Conservation (phyloP, 257 asterid species). For the Primulina huaijiensis region DNA sequence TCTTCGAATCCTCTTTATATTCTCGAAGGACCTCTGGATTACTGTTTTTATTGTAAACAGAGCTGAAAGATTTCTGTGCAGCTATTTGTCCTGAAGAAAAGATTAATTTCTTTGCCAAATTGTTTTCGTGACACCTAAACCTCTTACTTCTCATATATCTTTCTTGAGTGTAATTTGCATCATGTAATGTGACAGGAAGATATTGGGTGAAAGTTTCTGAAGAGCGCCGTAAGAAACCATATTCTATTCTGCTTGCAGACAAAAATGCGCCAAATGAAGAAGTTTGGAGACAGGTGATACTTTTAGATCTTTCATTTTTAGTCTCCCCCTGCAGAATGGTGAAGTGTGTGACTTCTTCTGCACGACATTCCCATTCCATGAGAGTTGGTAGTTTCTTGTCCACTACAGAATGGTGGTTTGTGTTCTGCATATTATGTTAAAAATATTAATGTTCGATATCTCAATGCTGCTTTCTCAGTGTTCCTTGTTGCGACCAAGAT, state of each 20-base stretch:
- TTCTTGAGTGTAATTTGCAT: constrained; percentile 18
- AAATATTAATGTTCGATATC: constrained; percentile 14
- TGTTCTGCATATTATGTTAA: constrained; percentile 5
- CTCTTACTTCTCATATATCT: constrained; percentile 10
- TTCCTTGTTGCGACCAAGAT: background rate
- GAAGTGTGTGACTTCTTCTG: constrained; percentile 5
- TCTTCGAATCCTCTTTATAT: background rate
- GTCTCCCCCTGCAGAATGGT: constrained; percentile 11
- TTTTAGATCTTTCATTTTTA: constrained; percentile 19
- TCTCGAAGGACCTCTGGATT: constrained; percentile 8
- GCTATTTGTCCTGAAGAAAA: background rate
- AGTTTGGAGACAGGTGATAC: constrained; percentile 82
- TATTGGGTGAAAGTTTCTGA: constrained; percentile 88
- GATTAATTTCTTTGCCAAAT: background rate
- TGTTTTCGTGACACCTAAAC: background rate
- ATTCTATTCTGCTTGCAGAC: constrained; percentile 89
- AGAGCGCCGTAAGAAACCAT: constrained; percentile 72
- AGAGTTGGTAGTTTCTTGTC: constrained; percentile 12
- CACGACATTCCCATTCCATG: background rate
- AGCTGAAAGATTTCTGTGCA: background rate
- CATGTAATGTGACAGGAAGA: constrained; percentile 44
- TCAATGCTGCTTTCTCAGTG: background rate
- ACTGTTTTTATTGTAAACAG: constrained; percentile 2
- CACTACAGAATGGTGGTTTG: constrained; percentile 12
- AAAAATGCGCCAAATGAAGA: constrained; percentile 98